Conservation (phyloP, 148 eudicot species). For the Arctostaphylos glauca region DNA sequence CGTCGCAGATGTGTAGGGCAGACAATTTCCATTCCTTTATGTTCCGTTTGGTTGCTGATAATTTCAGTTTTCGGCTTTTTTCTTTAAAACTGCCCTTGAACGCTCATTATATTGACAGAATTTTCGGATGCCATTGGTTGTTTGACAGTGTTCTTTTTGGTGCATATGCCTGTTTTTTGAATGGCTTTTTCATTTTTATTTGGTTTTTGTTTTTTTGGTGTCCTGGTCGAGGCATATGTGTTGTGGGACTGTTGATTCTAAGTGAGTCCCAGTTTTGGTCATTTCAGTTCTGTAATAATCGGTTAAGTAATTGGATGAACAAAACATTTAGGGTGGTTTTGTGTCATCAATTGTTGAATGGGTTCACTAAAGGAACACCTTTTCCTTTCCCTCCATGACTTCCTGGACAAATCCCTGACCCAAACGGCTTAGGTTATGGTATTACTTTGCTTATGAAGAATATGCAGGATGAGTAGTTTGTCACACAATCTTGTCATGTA, state of each 20-base stretch:
- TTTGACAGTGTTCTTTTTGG: background rate
- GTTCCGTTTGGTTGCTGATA: background rate
- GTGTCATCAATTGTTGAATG: background rate
- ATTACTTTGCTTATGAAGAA: background rate
- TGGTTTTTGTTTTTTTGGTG: background rate
- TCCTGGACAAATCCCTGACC: background rate
- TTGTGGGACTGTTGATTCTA: background rate
- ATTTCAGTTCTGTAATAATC: background rate
- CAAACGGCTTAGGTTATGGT: background rate
- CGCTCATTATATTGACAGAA: background rate
- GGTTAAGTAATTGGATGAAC: background rate
- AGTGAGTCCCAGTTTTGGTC: background rate
- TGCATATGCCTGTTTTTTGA: background rate
- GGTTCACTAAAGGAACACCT: background rate
- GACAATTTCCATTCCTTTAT: background rate
- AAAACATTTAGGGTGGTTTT: background rate
- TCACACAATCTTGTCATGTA: background rate
- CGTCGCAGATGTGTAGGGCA: conserved; percentile 82
- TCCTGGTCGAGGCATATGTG: background rate
- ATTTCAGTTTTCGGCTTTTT: background rate
- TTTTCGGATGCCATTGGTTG: background rate
- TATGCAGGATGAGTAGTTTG: background rate
- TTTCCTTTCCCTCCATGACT: background rate
- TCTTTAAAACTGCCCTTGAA: background rate
- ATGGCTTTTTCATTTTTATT: background rate